Evolutionary conservation across 2,329 filamentous ascomycete species (phyloP), one percentile per base, ranked within the genome.

Genomic region (Sphaerulina musiva): DNA sequence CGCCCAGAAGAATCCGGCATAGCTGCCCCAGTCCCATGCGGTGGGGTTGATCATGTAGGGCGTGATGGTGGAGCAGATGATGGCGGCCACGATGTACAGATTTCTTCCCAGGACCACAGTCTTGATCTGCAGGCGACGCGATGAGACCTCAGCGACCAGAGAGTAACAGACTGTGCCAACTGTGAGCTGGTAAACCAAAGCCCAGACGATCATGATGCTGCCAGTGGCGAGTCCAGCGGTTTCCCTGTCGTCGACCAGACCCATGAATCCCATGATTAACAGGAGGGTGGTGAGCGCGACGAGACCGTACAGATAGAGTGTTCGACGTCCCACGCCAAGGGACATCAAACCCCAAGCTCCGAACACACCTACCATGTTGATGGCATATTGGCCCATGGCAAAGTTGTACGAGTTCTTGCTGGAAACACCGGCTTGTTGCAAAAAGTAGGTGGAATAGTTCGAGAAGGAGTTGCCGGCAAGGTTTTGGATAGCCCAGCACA

Each of bases 111-210:
- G 79, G 1, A 93, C 90, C 20, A 95, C 86, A 0, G 91, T 95
- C 76, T 95, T 95, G 75, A 95, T 91, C 67, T 91, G 86, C 34
- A 96, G 78, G 1, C 90, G 81, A 11, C 87, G 82, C 0, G 89
- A 89, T 0, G 89, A 90, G 20, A 95, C 73, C 69, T 95, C 90
- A 1, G 87, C 82, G 4, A 95, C 90, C 9, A 95, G 80, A 0
- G 89, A 93, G 73, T 95, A 95, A 71, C 86, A 89, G 6, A 95
- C 89, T 0, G 90, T 93, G 39, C 90, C 90, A 46, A 95, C 89
- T 0, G 88, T 87, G 46, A 92, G 77, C 69, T 95, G 89, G 73
- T 95, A 95, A 64, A 85, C 81, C 44, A 93, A 74, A 1, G 90
- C 85, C 86, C 86, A 93, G 53, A 84, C 71, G 34, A 93, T 77